Evolutionary conservation across 2,329 filamentous ascomycete species (phyloP).

Genomic region (Cladophialophora exuberans): DNA sequence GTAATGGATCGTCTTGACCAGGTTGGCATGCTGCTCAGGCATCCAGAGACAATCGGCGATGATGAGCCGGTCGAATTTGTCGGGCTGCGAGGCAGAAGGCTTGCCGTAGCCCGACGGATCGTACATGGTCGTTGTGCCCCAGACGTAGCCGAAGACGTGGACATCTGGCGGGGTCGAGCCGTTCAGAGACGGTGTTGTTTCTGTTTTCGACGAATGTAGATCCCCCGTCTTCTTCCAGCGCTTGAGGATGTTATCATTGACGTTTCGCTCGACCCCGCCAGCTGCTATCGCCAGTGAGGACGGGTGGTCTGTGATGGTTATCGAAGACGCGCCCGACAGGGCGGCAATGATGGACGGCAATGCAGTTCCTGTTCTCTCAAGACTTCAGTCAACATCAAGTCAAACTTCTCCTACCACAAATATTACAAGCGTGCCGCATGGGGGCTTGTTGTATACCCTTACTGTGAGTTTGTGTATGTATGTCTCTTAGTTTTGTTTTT

Average conservation of each 20-base stretch:
- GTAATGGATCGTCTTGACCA: conserved; percentile 59
- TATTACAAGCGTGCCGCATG: no score
- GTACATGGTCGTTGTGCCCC: conserved; percentile 31
- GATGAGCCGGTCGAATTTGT: conserved; percentile 57
- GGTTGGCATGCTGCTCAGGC: conserved; percentile 58
- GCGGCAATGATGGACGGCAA: conserved; percentile 45
- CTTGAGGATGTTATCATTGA: conserved; percentile 18
- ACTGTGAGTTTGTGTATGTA: no score
- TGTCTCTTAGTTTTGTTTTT: not conserved
- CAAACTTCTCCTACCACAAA: no score
- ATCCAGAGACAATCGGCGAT: conserved; percentile 67
- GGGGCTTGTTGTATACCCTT: no score
- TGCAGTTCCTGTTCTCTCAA: conserved; percentile 45
- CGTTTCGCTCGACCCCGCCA: conserved; percentile 30
- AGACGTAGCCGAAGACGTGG: conserved; percentile 26
- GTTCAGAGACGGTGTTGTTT: not conserved
- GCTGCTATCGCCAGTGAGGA: conserved; percentile 43
- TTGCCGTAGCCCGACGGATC: conserved; percentile 42
- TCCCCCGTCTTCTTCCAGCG: not conserved
- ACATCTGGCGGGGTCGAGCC: not conserved
- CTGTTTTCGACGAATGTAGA: not conserved
- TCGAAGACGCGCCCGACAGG: conserved; percentile 41
- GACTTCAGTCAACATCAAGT: no score
- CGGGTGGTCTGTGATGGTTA: conserved; percentile 57
- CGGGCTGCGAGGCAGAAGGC: conserved; percentile 24